A percentile compares a stretch with the other conserved stretches of the same genome.
phyloP scores from a whole-genome alignment of 805 yeast genomes.

The Candida germanica region DNA sequence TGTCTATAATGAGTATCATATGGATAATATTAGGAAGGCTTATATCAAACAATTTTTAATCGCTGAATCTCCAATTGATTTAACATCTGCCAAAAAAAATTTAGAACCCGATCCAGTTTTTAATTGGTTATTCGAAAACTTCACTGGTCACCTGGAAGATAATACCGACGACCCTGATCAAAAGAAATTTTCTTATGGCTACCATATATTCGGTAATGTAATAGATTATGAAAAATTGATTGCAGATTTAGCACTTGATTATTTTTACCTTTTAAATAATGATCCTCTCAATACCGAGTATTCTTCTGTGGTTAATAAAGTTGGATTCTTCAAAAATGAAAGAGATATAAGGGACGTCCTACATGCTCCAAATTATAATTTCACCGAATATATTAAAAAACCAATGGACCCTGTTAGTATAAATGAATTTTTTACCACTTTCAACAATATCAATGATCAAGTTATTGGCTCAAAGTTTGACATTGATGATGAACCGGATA shows the following conservation, averaged over 20 bases:
- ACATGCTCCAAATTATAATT: conserved; percentile 2
- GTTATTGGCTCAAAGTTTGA: not conserved
- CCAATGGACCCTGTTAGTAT: conserved; percentile 5
- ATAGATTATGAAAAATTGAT: conserved; percentile 3
- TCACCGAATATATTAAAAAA: conserved; percentile 2
- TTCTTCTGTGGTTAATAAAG: not conserved
- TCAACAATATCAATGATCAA: conserved; percentile 1
- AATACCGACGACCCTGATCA: not conserved
- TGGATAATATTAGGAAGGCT: conserved; percentile 1
- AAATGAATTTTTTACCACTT: conserved; percentile 3
- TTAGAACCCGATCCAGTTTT: conserved; percentile 6
- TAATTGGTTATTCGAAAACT: conserved; percentile 3
- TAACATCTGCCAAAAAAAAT: not conserved
- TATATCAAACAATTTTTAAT: not conserved
- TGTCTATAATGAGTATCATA: conserved; percentile 5
- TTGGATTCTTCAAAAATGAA: conserved; percentile 1
- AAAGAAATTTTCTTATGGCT: conserved; percentile 3
- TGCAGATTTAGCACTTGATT: conserved; percentile 8
- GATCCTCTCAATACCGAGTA: not conserved
- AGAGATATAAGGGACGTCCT: conserved; percentile 6
- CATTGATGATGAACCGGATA: not conserved
- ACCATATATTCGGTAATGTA: conserved; percentile 6
- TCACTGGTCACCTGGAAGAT: not conserved
- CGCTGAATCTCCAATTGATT: not conserved
- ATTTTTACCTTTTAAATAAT: conserved; percentile 2